phyloP scores from a whole-genome alignment of 371 early-diverging fungal species.

The Rhizomucor pusillus region DNA sequence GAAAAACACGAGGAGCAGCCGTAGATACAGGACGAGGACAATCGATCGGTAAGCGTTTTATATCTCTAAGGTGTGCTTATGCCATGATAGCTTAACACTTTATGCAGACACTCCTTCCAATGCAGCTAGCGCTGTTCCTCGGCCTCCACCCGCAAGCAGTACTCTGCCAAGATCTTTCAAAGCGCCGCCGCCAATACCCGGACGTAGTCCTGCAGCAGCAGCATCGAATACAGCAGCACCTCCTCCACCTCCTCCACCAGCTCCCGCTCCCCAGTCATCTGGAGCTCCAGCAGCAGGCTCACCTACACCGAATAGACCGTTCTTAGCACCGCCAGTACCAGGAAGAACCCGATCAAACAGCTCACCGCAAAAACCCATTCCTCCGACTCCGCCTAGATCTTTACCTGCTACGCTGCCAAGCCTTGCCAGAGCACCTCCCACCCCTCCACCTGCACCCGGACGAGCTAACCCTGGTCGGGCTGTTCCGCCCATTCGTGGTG shows the following conservation, averaged over 20 bases:
- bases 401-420: conserved; percentile 34
- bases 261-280: conserved; percentile 22
- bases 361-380: conserved; percentile 42
- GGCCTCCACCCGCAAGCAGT: conserved; percentile 18
- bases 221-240: conserved; percentile 4
- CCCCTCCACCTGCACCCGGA: conserved; percentile 14
- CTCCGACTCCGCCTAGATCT: conserved; percentile 35
- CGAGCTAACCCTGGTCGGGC: conserved; percentile 13
- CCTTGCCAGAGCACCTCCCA: conserved; percentile 7
- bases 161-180: conserved; percentile 39
- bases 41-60: not conserved
- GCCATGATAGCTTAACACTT: too few relatives aligned
- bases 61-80: too few relatives aligned
- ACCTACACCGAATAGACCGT: conserved; percentile 5
- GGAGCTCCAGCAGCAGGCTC: too few relatives aligned
- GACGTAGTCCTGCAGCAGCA: conserved; percentile 19
- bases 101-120: not conserved
- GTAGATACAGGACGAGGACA: conserved; percentile 35
- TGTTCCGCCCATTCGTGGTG: conserved; percentile 8
- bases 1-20: conserved; percentile 48
- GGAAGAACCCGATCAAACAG: conserved; percentile 41
- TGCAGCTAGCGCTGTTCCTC: conserved; percentile 2
- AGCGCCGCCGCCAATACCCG: conserved; percentile 41
- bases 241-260: conserved; percentile 18
- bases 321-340: conserved; percentile 26